Evolutionary conservation across 192 early-diverging fungal genomes (phyloP).

Genomic region (Oehlia diaphana): DNA sequence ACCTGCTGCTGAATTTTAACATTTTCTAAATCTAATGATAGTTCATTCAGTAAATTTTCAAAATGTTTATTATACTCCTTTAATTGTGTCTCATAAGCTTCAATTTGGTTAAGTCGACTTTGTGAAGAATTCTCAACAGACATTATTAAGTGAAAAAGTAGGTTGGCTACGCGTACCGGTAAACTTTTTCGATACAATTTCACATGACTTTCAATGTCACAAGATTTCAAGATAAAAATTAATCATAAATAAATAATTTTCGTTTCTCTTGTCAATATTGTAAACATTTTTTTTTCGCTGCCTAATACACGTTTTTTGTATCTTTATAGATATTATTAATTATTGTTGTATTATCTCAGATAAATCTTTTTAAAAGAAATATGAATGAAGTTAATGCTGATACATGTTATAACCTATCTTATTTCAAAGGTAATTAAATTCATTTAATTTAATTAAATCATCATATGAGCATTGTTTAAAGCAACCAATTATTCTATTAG

Average conservation of each 20-base stretch:
- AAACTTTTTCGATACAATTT: no score
- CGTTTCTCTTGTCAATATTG: no score
- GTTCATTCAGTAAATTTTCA: neutral
- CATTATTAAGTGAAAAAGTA: neutral
- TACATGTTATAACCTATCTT: slow-evolving; percentile 19
- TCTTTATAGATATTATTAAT: neutral
- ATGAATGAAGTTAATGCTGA: slow-evolving; percentile 9
- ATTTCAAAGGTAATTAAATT: slow-evolving; percentile 24
- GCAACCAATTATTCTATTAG: slow-evolving; percentile 35
- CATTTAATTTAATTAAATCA: neutral
- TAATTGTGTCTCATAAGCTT: neutral
- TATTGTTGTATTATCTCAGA: no score
- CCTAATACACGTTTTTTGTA: neutral
- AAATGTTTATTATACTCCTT: slow-evolving; percentile 17
- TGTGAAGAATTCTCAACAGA: neutral
- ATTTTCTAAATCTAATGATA: neutral
- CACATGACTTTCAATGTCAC: no score
- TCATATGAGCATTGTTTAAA: neutral
- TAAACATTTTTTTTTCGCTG: no score
- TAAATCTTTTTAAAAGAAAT: neutral
- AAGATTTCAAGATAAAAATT: no score
- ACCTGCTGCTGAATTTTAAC: slow-evolving; percentile 13
- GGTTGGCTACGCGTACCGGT: no score
- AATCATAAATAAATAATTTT: no score
- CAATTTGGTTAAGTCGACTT: neutral